Conservation (phyloP, 371 early-diverging fungal genomes). For the Syncephalastrum sp. region DNA sequence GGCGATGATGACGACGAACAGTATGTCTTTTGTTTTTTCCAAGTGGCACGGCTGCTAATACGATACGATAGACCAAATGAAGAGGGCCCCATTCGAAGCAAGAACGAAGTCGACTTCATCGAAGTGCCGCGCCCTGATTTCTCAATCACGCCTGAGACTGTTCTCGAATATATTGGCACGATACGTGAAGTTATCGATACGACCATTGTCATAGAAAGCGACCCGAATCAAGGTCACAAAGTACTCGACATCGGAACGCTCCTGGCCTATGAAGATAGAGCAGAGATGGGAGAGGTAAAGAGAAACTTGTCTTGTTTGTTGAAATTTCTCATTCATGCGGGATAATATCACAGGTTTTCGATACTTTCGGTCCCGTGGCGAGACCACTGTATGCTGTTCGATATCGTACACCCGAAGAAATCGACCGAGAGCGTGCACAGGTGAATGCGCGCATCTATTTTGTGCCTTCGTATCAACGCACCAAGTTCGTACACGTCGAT, state of each 20-base stretch:
- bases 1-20: too few relatives aligned
- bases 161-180: constrained; percentile 61
- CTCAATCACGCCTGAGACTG: constrained; percentile 54
- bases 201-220: constrained; percentile 71
- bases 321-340: neutral
- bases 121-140: constrained; percentile 60
- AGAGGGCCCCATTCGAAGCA: constrained; percentile 31
- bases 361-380: constrained; percentile 91
- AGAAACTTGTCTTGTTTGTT: neutral
- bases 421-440: constrained; percentile 38
- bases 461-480: constrained; percentile 47
- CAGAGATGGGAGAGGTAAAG: constrained; percentile 70
- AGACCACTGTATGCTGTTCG: constrained; percentile 83
- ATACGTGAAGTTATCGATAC: constrained; percentile 73
- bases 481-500: constrained; percentile 68
- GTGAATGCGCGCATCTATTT: constrained; percentile 64
- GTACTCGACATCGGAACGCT: constrained; percentile 82
- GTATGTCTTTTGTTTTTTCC: too few relatives aligned
- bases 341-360: constrained; percentile 61
- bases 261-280: constrained; percentile 65
- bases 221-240: constrained; percentile 41
- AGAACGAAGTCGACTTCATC: constrained; percentile 60
- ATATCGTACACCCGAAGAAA: constrained; percentile 65
- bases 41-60: too few relatives aligned
- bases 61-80: neutral